phyloP scores from a whole-genome alignment of 805 yeast species.

The Saccharomyces eubayanus region DNA sequence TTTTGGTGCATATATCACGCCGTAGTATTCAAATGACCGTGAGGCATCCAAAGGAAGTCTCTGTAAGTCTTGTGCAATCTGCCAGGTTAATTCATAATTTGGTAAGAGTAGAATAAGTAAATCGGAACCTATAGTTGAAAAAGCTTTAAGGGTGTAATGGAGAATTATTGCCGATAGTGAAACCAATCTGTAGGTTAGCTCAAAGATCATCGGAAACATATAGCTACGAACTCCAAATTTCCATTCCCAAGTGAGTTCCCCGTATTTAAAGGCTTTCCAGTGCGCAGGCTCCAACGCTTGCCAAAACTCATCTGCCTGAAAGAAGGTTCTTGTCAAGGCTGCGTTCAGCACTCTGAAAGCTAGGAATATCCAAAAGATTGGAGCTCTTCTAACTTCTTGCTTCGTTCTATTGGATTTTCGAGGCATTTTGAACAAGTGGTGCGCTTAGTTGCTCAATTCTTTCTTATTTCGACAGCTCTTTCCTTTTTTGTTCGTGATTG shows the following conservation, averaged over 20 bases:
- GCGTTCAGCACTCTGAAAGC: constrained; percentile 53
- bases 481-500: background rate
- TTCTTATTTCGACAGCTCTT: background rate
- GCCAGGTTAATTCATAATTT: constrained; percentile 4
- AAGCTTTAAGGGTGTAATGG: background rate
- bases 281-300: constrained; percentile 94
- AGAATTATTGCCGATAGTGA: background rate
- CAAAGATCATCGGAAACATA: constrained; percentile 69
- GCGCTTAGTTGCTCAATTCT: background rate
- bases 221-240: constrained; percentile 61
- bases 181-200: constrained; percentile 18
- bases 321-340: constrained; percentile 58
- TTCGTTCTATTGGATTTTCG: background rate
- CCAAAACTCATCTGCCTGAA: constrained; percentile 95
- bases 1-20: constrained; percentile 51
- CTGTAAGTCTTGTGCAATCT: constrained; percentile 3
- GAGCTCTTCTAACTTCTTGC: background rate
- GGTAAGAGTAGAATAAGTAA: background rate
- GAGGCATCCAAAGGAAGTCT: constrained; percentile 17
- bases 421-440: background rate
- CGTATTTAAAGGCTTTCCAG: constrained; percentile 61
- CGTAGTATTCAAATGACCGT: constrained; percentile 32
- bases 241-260: constrained; percentile 96
- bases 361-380: background rate
- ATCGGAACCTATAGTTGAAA: background rate